These are phyloP conservation scores for Xylariales sp. DNA, from an alignment of 2,329 filamentous ascomycete genomes.

Conservation along the genomic window DNA sequence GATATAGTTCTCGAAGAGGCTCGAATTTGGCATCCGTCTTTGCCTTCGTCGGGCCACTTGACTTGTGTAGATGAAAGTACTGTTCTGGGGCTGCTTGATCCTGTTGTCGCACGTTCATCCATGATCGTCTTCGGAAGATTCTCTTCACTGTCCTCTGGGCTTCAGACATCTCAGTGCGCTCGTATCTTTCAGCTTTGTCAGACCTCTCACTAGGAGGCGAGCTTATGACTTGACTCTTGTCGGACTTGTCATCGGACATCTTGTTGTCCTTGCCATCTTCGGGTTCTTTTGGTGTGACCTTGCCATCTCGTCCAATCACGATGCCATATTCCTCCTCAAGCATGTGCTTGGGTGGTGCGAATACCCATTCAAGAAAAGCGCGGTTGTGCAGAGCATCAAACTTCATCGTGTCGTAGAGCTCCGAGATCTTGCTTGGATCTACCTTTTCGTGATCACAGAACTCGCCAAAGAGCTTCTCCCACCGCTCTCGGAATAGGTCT, in stretches of 20 bases:
- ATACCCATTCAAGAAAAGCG: slow-evolving; percentile 95
- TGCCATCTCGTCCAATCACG: slow-evolving; percentile 36
- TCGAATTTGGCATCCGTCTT: slow-evolving; percentile 82
- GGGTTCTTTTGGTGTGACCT: slow-evolving; percentile 30
- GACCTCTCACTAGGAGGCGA: slow-evolving; percentile 21
- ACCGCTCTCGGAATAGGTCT: slow-evolving; percentile 89
- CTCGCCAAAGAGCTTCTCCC: slow-evolving; percentile 96
- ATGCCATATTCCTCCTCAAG: slow-evolving; percentile 63
- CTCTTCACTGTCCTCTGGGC: slow-evolving; percentile 37
- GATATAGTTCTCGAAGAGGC: slow-evolving; percentile 88
- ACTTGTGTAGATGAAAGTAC: slow-evolving; percentile 89
- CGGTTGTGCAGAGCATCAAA: slow-evolving; percentile 97
- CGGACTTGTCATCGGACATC: slow-evolving; percentile 34
- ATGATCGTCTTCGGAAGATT: slow-evolving; percentile 57
- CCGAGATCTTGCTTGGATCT: slow-evolving; percentile 96
- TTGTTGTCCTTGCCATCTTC: slow-evolving; percentile 33
- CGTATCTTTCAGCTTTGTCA: slow-evolving; percentile 24
- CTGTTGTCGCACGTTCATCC: slow-evolving; percentile 49
- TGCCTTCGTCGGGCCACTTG: slow-evolving; percentile 66
- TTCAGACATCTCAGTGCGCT: slow-evolving; percentile 23
- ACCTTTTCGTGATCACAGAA: slow-evolving; percentile 97
- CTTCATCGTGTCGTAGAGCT: slow-evolving; percentile 99
- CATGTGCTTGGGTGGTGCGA: slow-evolving; percentile 78
- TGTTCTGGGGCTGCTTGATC: slow-evolving; percentile 57
- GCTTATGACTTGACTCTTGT: slow-evolving; percentile 29